Percentiles rank a stretch among this genome's conserved stretches.
These are phyloP conservation scores for Chlamydomonas sphaeroides DNA, from an alignment of 139 green algal species.

Conservation along the genomic window DNA sequence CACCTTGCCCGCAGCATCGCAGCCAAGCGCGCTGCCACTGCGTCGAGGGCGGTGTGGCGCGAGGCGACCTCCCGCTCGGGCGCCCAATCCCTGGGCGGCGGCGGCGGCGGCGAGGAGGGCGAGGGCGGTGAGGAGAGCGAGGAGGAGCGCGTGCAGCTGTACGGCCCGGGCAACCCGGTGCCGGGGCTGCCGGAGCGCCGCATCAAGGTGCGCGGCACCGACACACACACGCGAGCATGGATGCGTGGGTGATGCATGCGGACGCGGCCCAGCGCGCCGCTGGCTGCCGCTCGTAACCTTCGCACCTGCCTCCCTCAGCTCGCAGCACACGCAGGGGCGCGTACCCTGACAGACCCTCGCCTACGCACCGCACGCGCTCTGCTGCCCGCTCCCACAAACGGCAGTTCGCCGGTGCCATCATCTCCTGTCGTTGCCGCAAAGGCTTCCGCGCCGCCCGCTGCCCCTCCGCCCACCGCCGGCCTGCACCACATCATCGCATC, in stretches of 20 bases:
- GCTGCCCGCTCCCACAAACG: background rate
- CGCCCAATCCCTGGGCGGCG: background rate
- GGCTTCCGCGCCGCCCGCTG: background rate
- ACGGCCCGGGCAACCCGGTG: background rate
- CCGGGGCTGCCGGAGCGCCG: background rate
- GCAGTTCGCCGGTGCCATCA: background rate
- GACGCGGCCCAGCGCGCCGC: no score
- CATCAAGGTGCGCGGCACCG: background rate
- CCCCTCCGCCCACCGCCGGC: background rate
- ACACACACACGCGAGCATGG: no score
- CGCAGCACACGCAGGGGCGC: no score
- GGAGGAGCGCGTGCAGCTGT: background rate
- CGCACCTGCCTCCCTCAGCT: no score
- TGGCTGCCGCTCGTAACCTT: no score
- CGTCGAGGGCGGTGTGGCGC: background rate
- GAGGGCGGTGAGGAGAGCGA: background rate
- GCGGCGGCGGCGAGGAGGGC: background rate
- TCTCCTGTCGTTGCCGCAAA: background rate
- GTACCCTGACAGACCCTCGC: no score
- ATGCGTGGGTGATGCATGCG: no score
- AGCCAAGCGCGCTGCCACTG: background rate
- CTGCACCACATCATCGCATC: no score
- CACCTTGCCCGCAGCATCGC: conserved; percentile 4
- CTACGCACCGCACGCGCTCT: background rate
- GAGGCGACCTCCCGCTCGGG: background rate